Evolutionary conservation across 129 eudicot species (phyloP).

Genomic region (Calendula officinalis): DNA sequence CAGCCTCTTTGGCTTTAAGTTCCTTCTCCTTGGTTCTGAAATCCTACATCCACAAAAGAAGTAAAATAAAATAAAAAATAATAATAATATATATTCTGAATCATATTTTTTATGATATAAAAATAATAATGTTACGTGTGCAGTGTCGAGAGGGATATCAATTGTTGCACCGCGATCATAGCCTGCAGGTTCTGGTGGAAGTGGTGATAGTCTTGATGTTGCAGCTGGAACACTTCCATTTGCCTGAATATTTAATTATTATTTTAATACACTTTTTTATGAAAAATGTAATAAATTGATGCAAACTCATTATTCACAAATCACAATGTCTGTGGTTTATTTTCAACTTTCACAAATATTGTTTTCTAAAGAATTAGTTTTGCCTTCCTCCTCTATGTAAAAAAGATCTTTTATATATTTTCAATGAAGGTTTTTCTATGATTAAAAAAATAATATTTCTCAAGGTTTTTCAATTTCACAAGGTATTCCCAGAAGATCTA

Average conservation of each 20-base stretch:
- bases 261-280: neutral
- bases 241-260: constrained; percentile 43
- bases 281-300: neutral
- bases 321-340: neutral
- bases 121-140: constrained; percentile 35
- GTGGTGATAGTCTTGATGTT: constrained; percentile 74
- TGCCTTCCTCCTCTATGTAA: too few species aligned
- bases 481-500: too few species aligned
- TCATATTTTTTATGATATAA: neutral
- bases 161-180: constrained; percentile 70
- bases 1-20: constrained; percentile 88
- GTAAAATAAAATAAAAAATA: neutral
- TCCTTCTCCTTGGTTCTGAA: constrained; percentile 69
- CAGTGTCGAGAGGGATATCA: constrained; percentile 81
- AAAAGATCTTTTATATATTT: too few species aligned
- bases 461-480: too few species aligned
- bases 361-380: too few species aligned
- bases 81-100: neutral
- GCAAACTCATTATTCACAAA: neutral
- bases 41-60: constrained; percentile 48
- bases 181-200: constrained; percentile 90
- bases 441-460: too few species aligned
- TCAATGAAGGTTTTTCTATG: too few species aligned
- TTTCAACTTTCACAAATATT: neutral
- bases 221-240: constrained; percentile 82